Conservation (phyloP, 768 basidiomycete genomes). For the Xerocomus potaroensis region DNA sequence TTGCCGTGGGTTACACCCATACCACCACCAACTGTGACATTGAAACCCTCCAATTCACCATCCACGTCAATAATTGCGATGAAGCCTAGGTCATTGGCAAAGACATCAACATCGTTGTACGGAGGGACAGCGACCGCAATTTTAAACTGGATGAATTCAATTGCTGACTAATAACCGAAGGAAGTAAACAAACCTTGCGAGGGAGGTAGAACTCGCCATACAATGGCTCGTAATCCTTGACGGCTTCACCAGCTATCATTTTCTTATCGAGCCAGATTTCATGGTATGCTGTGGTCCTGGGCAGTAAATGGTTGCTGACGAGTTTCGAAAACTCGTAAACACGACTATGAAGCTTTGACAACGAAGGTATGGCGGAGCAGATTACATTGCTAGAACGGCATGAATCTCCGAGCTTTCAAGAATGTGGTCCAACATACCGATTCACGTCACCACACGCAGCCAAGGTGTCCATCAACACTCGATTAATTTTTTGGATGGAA, state of each 20-base stretch:
- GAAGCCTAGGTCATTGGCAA: constrained; percentile 94
- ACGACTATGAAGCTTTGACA: constrained; percentile 80
- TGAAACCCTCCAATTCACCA: constrained; percentile 86
- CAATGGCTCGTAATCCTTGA: constrained; percentile 94
- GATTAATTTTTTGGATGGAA: constrained; percentile 95
- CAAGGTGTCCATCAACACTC: constrained; percentile 85
- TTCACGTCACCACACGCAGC: constrained; percentile 99
- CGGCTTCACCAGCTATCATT: constrained; percentile 86
- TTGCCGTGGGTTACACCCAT: constrained; percentile 99
- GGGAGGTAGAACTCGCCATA: constrained; percentile 98
- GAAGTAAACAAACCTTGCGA: constrained; percentile 63
- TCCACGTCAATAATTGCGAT: constrained; percentile 82
- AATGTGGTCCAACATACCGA: constrained; percentile 43
- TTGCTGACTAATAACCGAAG: background rate
- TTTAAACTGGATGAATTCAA: constrained; percentile 69
- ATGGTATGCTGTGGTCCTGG: constrained; percentile 90
- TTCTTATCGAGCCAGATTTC: constrained; percentile 99
- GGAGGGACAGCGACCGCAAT: constrained; percentile 95
- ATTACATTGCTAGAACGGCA: constrained; percentile 67
- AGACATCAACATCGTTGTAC: constrained; percentile 93
- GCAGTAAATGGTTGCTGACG: constrained; percentile 83
- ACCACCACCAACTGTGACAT: constrained; percentile 90
- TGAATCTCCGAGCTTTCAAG: constrained; percentile 4
- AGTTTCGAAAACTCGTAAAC: constrained; percentile 81
- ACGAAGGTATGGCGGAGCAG: constrained; percentile 84